Conservation (phyloP, 768 basidiomycete genomes). For the Mrakia frigida region DNA sequence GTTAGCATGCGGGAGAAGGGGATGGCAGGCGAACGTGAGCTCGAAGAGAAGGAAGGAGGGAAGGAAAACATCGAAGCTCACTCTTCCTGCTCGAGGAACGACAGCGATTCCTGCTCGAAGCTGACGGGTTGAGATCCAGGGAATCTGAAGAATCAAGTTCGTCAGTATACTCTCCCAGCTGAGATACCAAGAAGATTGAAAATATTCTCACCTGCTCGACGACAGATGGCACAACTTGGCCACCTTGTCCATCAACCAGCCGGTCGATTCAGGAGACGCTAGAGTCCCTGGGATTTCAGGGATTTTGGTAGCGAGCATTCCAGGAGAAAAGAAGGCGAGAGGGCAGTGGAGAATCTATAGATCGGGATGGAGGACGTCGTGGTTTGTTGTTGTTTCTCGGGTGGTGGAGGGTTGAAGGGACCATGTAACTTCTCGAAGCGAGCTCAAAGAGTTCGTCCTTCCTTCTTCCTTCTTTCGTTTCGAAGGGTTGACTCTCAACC, state of each 20-base stretch:
- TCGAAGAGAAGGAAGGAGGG: background rate
- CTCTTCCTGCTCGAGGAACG: slow-evolving; percentile 77
- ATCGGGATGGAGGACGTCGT: too few species aligned
- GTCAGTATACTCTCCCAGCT: background rate
- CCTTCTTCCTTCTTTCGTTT: too few species aligned
- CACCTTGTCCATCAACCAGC: slow-evolving; percentile 20
- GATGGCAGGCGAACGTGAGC: background rate
- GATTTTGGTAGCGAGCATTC: slow-evolving; percentile 19
- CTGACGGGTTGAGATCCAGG: slow-evolving; percentile 95
- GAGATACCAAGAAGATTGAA: background rate
- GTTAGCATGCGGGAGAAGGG: background rate
- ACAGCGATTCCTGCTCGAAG: slow-evolving; percentile 65
- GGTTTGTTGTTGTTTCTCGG: too few species aligned
- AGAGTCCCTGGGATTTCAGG: slow-evolving; percentile 23
- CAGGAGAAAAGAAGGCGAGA: background rate
- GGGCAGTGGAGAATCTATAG: too few species aligned
- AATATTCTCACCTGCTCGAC: background rate
- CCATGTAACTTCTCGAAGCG: too few species aligned
- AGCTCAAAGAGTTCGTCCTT: too few species aligned
- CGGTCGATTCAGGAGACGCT: slow-evolving; percentile 4
- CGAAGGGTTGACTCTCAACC: too few species aligned
- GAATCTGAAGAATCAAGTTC: slow-evolving; percentile 55
- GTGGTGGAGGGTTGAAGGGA: too few species aligned
- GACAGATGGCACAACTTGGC: slow-evolving; percentile 14
- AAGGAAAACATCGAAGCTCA: slow-evolving; percentile 45